These are phyloP conservation scores for Brachypodium distachyon DNA, from an alignment of 202 grass and related monocot species.

Conservation along the genomic window DNA sequence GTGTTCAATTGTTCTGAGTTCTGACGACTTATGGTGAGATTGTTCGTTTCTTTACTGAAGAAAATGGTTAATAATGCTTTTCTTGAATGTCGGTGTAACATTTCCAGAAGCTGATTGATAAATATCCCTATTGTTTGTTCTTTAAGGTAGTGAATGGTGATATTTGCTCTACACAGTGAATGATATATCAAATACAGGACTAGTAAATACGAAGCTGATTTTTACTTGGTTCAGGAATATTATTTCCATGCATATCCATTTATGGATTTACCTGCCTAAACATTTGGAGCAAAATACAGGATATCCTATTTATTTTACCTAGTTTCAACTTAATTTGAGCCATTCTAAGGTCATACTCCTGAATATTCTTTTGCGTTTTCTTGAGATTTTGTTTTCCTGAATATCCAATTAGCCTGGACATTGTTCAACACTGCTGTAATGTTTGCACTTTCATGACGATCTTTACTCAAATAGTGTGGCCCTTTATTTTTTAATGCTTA, in stretches of 20 bases:
- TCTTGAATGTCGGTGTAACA: slow-evolving; percentile 23
- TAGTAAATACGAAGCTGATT: slow-evolving; percentile 17
- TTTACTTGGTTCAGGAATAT: slow-evolving; percentile 17
- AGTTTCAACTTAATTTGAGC: background rate
- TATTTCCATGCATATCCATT: background rate
- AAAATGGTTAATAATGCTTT: background rate
- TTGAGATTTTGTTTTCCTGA: slow-evolving; percentile 3
- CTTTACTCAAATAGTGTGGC: background rate
- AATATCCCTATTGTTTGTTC: slow-evolving; percentile 2
- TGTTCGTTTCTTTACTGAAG: slow-evolving; percentile 27
- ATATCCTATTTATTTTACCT: background rate
- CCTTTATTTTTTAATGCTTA: background rate
- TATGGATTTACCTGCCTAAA: background rate
- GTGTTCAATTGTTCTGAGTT: slow-evolving; percentile 20
- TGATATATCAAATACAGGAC: background rate
- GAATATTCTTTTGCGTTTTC: background rate
- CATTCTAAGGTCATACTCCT: background rate
- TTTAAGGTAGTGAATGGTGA: background rate
- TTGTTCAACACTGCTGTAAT: background rate
- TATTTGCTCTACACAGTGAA: background rate
- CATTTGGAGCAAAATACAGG: background rate
- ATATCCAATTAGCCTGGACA: background rate
- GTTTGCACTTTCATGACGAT: background rate
- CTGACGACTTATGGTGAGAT: slow-evolving; percentile 20
- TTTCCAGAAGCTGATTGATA: slow-evolving; percentile 26